phyloP scores from a whole-genome alignment of 768 basidiomycete species.

The Artomyces pyxidatus region DNA sequence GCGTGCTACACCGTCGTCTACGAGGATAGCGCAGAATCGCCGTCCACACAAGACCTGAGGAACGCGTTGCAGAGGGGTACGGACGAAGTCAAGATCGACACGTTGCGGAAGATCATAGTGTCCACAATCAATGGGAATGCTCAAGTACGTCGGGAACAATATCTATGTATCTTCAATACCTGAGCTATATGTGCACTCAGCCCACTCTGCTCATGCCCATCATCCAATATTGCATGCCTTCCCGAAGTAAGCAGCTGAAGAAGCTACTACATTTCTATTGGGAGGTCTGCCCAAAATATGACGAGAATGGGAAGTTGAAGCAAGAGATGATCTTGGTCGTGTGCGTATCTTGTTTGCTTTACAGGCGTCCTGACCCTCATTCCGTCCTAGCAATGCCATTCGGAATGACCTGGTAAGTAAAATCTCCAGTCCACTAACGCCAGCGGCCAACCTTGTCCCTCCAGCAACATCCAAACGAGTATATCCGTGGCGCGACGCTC shows the following conservation, averaged over 20 bases:
- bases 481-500: conserved; percentile 95
- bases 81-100: conserved; percentile 95
- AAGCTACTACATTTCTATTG: conserved; percentile 94
- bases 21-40: conserved; percentile 65
- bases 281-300: conserved; percentile 97
- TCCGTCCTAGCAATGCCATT: conserved; percentile 73
- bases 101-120: conserved; percentile 88
- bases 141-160: conserved; percentile 48
- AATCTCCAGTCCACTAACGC: neutral
- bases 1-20: conserved; percentile 75
- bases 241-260: conserved; percentile 92
- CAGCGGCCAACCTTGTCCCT: conserved; percentile 3
- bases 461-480: conserved; percentile 99
- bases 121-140: conserved; percentile 92
- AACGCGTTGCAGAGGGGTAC: conserved; percentile 87
- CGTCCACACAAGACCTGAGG: conserved; percentile 76
- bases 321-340: conserved; percentile 99
- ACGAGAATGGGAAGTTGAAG: conserved; percentile 94
- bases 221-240: conserved; percentile 96
- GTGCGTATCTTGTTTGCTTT: conserved; percentile 41
- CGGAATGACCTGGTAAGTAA: conserved; percentile 86
- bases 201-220: conserved; percentile 94
- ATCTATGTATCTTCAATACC: neutral
- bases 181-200: conserved; percentile 31
- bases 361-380: conserved; percentile 7